Percentiles rank a stretch among this genome's conserved stretches.
phyloP scores from a whole-genome alignment of 495 filamentous ascomycete species.

The Penicillium tannophilum region DNA sequence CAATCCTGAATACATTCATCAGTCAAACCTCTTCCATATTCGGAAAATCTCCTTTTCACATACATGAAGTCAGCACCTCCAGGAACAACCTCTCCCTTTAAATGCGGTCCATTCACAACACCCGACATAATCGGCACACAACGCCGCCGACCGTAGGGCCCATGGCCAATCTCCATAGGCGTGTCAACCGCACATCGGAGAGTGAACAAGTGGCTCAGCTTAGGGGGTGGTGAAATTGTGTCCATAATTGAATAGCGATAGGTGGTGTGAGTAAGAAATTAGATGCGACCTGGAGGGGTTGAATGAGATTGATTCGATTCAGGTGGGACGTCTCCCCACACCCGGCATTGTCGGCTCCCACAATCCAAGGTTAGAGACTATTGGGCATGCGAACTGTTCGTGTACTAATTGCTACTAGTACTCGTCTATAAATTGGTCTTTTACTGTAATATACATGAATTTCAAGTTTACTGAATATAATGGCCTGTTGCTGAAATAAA shows the following conservation, averaged over 20 bases:
- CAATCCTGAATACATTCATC: conserved; percentile 21
- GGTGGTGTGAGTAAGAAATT: neutral
- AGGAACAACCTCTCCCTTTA: conserved; percentile 32
- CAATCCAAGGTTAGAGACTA: neutral
- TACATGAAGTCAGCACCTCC: conserved; percentile 38
- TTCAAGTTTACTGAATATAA: too few relatives aligned
- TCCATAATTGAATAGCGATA: conserved; percentile 18
- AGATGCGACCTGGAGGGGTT: neutral
- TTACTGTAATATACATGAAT: too few relatives aligned
- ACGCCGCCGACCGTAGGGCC: conserved; percentile 33
- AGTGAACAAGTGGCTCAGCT: conserved; percentile 34
- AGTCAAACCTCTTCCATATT: too few relatives aligned
- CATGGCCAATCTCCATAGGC: conserved; percentile 34
- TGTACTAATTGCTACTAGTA: too few relatives aligned
- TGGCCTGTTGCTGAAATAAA: too few relatives aligned
- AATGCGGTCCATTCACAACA: conserved; percentile 24
- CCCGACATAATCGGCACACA: conserved; percentile 34
- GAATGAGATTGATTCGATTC: neutral
- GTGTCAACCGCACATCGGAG: conserved; percentile 31
- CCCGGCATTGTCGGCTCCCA: neutral
- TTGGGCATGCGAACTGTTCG: too few relatives aligned
- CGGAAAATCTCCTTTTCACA: neutral
- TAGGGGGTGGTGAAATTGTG: conserved; percentile 28
- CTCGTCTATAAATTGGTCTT: too few relatives aligned
- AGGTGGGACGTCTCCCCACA: neutral